Base-by-base conservation (phyloP, 1,284 basidiomycete species). In the Microbotryomycetes sp. region DNA sequence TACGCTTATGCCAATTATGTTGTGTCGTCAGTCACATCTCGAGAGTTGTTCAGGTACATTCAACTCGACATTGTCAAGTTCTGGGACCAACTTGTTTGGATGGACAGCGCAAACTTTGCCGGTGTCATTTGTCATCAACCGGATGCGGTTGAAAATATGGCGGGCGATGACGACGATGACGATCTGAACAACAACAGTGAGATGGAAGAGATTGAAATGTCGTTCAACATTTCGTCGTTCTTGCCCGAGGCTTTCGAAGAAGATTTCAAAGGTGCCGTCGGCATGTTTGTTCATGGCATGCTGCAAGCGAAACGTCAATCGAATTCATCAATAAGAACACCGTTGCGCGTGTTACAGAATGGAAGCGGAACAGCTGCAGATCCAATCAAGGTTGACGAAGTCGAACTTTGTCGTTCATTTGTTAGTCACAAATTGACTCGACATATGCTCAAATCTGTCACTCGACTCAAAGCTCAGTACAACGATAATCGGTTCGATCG, bases 1-100 rank as follows among this genome's bases (percentile, higher is more conserved):
- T 85, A 87, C 69, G 96, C 96, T 0, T 99, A 97, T 74, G 91
- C 92, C 1, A 92, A 87, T 97, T 98, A 75, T 87, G 67, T 98
- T 72, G 85, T 88, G 22, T 88, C 88, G 0, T 94, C 96, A 0
- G 89, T 96, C 63, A 96, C 88, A 32, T 88, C 89, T 14, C 87
- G 97, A 71, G 96, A 98, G 69, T 81, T 98, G 16, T 99, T 98
- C 81, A 89, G 93, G 71, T 92, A 97, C 69, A 80, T 98, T 26
- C 86, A 88, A 72, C 82, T 99, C 56, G 83, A 87, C 55, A 89
- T 93, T 19, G 86, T 90, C 22, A 84, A 88, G 28, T 96, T 88
- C 78, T 99, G 94, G 80, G 93, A 98, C 76, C 92, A 90, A 73
- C 80, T 98, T 25, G 77, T 97, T 7, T 96, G 92, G 82, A 91